phyloP scores from a whole-genome alignment of 1,139 yeast genomes.

The Pneumocystis carinii region DNA sequence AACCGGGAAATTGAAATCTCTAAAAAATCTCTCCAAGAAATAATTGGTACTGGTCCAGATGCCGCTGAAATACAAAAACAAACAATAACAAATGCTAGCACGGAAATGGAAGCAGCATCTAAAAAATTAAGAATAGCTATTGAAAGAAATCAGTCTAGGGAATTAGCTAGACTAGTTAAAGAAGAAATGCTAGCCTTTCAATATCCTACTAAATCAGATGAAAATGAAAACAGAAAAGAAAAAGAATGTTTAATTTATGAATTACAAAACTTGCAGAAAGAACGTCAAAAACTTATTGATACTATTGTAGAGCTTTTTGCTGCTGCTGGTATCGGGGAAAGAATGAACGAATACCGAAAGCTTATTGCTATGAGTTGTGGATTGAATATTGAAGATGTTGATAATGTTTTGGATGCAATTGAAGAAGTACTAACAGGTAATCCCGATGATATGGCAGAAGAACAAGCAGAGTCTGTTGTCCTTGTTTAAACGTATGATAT shows the following conservation, averaged over 20 bases:
- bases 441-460: neutral
- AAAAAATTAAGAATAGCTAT: constrained; percentile 28
- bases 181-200: constrained; percentile 21
- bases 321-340: constrained; percentile 33
- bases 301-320: constrained; percentile 36
- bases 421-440: constrained; percentile 2
- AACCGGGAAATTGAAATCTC: constrained; percentile 26
- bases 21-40: constrained; percentile 10
- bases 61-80: constrained; percentile 18
- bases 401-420: constrained; percentile 36
- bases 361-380: constrained; percentile 75
- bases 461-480: neutral
- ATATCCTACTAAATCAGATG: neutral
- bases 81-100: constrained; percentile 11
- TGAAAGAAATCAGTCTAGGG: constrained; percentile 43
- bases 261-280: constrained; percentile 34
- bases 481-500: neutral
- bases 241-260: constrained; percentile 26
- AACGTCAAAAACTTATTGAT: constrained; percentile 31
- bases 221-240: constrained; percentile 6
- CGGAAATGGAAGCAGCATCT: neutral
- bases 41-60: constrained; percentile 9
- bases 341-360: constrained; percentile 67
- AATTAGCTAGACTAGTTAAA: constrained; percentile 35
- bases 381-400: constrained; percentile 63